A percentile compares a stretch with the other conserved stretches of the same genome.
Evolutionary conservation across 1,284 basidiomycete genomes (phyloP).

Genomic region (Sanghuangporus baumii): DNA sequence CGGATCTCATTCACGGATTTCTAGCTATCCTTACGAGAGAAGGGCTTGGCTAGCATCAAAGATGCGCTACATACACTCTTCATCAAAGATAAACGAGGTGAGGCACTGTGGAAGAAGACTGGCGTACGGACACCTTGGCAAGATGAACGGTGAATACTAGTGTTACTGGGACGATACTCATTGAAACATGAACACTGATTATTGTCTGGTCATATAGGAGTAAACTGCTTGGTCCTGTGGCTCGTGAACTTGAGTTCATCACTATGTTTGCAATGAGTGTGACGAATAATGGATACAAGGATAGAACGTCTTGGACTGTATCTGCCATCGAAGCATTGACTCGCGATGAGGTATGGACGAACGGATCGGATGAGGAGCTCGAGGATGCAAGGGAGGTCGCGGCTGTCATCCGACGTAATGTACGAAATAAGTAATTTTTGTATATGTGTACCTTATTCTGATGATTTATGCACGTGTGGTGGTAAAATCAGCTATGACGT

Average conservation of each 20-base stretch:
- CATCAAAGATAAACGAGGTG: slow-evolving; percentile 20
- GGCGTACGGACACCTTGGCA: slow-evolving; percentile 14
- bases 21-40: slow-evolving; percentile 30
- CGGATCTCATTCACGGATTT: background rate
- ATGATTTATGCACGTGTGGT: too few relatives aligned
- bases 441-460: too few relatives aligned
- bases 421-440: background rate
- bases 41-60: slow-evolving; percentile 28
- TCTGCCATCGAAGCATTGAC: slow-evolving; percentile 29
- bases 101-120: slow-evolving; percentile 24
- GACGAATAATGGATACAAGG: slow-evolving; percentile 40
- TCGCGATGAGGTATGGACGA: slow-evolving; percentile 25
- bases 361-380: slow-evolving; percentile 26
- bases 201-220: slow-evolving; percentile 26
- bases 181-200: background rate
- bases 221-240: slow-evolving; percentile 29
- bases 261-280: slow-evolving; percentile 38
- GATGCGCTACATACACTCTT: slow-evolving; percentile 31
- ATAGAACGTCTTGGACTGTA: slow-evolving; percentile 27
- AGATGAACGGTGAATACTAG: slow-evolving; percentile 22
- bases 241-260: slow-evolving; percentile 40
- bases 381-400: slow-evolving; percentile 37
- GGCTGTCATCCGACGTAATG: slow-evolving; percentile 27
- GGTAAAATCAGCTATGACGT: too few relatives aligned
- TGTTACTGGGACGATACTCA: background rate